Conservation (phyloP, 768 basidiomycete species). For the Pleurotus giganteus region DNA sequence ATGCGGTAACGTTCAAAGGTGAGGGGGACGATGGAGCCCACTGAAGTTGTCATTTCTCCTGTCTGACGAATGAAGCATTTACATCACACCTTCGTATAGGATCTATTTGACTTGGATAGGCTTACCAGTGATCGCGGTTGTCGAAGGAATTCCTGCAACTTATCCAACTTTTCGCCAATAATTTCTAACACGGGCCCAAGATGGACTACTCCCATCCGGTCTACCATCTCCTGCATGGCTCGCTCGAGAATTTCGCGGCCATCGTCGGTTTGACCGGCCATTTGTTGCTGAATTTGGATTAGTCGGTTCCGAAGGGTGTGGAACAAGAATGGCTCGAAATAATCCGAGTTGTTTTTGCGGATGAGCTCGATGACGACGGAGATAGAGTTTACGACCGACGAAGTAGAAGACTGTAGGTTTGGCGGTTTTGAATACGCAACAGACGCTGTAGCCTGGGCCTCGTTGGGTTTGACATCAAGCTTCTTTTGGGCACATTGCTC, state of each 20-base stretch:
- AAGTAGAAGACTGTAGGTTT: constrained; percentile 55
- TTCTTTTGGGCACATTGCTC: background rate
- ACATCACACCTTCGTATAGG: constrained; percentile 9
- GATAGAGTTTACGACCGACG: constrained; percentile 84
- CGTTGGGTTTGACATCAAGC: background rate
- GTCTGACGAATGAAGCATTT: constrained; percentile 38
- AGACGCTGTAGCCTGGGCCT: background rate
- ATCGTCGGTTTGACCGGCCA: constrained; percentile 49
- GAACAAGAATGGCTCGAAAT: constrained; percentile 96
- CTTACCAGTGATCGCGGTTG: constrained; percentile 78
- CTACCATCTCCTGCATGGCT: constrained; percentile 78
- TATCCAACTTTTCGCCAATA: constrained; percentile 64
- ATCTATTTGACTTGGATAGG: constrained; percentile 11
- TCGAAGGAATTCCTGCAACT: constrained; percentile 67
- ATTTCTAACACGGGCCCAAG: constrained; percentile 78
- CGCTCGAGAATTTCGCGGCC: constrained; percentile 65
- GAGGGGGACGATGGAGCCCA: constrained; percentile 74
- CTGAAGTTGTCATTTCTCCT: constrained; percentile 67
- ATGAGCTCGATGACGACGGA: constrained; percentile 92
- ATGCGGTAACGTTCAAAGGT: constrained; percentile 96
- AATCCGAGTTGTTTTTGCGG: constrained; percentile 97
- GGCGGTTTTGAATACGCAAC: constrained; percentile 23
- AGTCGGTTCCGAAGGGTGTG: constrained; percentile 90
- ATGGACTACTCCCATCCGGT: constrained; percentile 88
- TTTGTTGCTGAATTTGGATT: constrained; percentile 81